Base-by-base conservation (phyloP, 1,284 basidiomycete species). In the Irpex lacteus region DNA sequence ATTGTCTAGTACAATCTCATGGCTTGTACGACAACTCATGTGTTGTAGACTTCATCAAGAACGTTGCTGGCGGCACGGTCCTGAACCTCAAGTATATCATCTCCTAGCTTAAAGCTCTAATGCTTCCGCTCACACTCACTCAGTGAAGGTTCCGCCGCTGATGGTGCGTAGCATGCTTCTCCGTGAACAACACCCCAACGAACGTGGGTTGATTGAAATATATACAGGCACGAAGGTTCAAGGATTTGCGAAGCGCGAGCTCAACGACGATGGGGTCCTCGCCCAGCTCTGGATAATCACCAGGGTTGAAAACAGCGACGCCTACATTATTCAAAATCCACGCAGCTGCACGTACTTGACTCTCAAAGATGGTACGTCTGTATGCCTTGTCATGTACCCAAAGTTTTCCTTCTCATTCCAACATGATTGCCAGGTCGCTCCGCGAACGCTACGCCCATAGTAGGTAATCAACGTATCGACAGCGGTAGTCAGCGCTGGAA, bases 221-320 rank as follows among this genome's bases (percentile, higher is more conserved):
- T 3, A 21, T 36, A 7, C 32, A 57, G 55, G 32, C 19, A 36
- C 55, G 9, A 57, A 57, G 55, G 9, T 57, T 4, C 55, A 57
- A 36, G 55, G 58, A 7, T 59, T 40, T 32, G 19, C 32, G 37
- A 59, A 59, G 58, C 58, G 58, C 58, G 58, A 59, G 13, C 58
- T 59, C 18, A 44, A 44, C 37, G 58, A 59, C 18, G 11, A n/a
- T 15, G 7, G 4, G 3, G 58, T 59, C n/a, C 5, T 19, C 1
- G 36, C 58, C 5, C 58, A 59, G 37, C 58, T 59, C 37, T 59
- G 58, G 58, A 18, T 40, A 4, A 32, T 59, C 1, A 40, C 21
- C 36, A 34, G n/a, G 7, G 58, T 44, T 15, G 38, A 15, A 44
- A 44, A 44, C 38, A 15, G 15, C 8, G 9, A 8, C 38, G 38